These are phyloP conservation scores for Coniosporium tulheliwenetii DNA, from an alignment of 2,329 filamentous ascomycete species.

Conservation along the genomic window DNA sequence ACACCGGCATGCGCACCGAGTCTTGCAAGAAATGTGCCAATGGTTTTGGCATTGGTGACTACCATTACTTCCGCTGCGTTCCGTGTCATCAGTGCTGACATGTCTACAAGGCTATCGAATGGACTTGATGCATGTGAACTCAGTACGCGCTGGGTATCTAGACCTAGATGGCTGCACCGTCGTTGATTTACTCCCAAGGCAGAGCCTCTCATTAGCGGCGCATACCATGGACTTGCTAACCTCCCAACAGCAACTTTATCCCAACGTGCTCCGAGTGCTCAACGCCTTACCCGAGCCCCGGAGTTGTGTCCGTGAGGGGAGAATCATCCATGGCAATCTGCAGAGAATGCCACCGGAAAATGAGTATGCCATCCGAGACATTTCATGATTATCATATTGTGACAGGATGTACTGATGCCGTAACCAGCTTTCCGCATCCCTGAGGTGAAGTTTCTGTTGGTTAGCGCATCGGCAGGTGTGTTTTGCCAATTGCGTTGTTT, in stretches of 20 bases:
- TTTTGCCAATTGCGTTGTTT: background rate
- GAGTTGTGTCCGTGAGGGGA: conserved; percentile 57
- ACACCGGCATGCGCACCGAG: conserved; percentile 25
- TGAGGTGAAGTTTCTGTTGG: conserved; percentile 61
- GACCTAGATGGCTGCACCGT: conserved; percentile 62
- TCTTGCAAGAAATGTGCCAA: conserved; percentile 40
- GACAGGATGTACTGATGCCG: too few species aligned
- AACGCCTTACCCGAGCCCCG: conserved; percentile 42
- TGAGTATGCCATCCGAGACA: conserved; percentile 33
- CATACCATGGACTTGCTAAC: background rate
- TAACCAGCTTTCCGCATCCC: conserved; percentile 51
- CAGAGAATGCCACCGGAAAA: conserved; percentile 63
- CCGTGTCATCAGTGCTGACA: conserved; percentile 2
- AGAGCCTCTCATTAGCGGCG: conserved; percentile 3
- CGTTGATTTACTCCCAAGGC: conserved; percentile 60
- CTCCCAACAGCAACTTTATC: conserved; percentile 47
- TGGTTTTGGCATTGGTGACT: conserved; percentile 26
- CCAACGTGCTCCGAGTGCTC: conserved; percentile 69
- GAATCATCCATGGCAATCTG: conserved; percentile 62
- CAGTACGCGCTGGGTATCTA: conserved; percentile 61
- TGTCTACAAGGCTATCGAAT: conserved; percentile 28
- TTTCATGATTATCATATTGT: too few species aligned
- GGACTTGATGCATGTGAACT: conserved; percentile 58
- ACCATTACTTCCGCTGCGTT: conserved; percentile 1
- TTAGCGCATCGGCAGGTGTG: conserved; percentile 35